These are phyloP conservation scores for Dryas integrifolia DNA, from an alignment of 331 rosid genomes.

Conservation along the genomic window DNA sequence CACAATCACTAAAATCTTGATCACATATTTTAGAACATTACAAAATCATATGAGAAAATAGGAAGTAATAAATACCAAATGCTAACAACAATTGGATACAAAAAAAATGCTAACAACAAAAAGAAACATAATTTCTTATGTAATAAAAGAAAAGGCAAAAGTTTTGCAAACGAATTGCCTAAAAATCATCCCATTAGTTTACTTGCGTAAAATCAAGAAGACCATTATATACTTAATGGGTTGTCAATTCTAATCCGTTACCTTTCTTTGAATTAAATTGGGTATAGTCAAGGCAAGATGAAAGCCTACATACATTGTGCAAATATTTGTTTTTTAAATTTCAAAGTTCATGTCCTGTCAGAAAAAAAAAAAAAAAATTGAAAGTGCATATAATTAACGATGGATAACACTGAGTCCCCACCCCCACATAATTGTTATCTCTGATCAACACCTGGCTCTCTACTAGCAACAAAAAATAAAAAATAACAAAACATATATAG, in stretches of 20 bases:
- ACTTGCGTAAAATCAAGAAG: neutral
- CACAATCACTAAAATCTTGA: too few species aligned
- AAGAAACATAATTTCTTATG: neutral
- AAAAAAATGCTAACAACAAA: neutral
- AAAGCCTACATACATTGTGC: too few species aligned
- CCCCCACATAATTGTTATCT: neutral
- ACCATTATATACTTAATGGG: neutral
- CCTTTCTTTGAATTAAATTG: slow-evolving; percentile 1
- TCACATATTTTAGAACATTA: neutral
- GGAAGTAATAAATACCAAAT: neutral
- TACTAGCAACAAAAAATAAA: neutral
- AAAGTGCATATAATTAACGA: too few species aligned
- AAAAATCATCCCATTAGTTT: neutral
- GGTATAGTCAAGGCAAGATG: neutral
- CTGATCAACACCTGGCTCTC: neutral
- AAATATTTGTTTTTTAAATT: too few species aligned
- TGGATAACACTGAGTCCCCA: neutral
- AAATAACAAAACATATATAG: neutral
- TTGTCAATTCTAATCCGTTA: neutral
- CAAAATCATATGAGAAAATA: neutral
- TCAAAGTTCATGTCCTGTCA: too few species aligned
- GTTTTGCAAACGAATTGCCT: neutral
- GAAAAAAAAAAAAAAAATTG: too few species aligned
- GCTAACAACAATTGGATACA: neutral
- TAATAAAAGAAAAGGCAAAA: neutral